Evolutionary conservation across 2,329 filamentous ascomycete genomes (phyloP).

Genomic region (Fusarium miscanthi): DNA sequence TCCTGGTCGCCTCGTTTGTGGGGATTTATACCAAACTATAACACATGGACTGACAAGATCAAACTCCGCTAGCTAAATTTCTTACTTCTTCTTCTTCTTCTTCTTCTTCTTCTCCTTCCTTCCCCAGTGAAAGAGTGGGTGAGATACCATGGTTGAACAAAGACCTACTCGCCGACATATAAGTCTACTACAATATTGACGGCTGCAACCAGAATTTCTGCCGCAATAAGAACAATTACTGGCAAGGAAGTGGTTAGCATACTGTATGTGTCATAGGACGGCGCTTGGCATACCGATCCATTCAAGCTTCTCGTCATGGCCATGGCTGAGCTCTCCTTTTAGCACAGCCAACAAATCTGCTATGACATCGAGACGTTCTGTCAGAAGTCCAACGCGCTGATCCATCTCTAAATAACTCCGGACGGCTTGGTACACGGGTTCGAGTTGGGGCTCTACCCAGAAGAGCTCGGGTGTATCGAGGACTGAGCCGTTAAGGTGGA

Average conservation of each 20-base stretch:
- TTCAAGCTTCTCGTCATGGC: conserved; percentile 88
- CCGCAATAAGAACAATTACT: conserved; percentile 96
- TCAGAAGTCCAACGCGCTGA: conserved; percentile 88
- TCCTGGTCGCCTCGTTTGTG: conserved; percentile 10
- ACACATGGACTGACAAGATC: background rate
- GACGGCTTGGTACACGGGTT: conserved; percentile 96
- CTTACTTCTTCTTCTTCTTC: background rate
- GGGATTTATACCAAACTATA: conserved; percentile 14
- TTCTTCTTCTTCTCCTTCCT: background rate
- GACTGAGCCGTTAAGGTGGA: conserved; percentile 96
- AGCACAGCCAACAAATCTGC: conserved; percentile 91
- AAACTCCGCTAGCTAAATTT: conserved; percentile 10
- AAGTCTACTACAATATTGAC: conserved; percentile 97
- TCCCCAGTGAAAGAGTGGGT: background rate
- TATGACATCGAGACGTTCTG: conserved; percentile 87
- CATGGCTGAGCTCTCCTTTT: conserved; percentile 94
- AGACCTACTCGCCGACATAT: conserved; percentile 64
- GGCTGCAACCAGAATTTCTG: conserved; percentile 90
- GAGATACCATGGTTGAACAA: background rate
- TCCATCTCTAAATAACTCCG: conserved; percentile 98
- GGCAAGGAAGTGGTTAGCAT: conserved; percentile 26
- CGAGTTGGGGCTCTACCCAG: conserved; percentile 97
- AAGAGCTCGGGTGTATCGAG: conserved; percentile 97
- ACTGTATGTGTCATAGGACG: background rate
- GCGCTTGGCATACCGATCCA: conserved; percentile 80